phyloP scores from a whole-genome alignment of 1,284 basidiomycete genomes.

The Sparassis latifolia region DNA sequence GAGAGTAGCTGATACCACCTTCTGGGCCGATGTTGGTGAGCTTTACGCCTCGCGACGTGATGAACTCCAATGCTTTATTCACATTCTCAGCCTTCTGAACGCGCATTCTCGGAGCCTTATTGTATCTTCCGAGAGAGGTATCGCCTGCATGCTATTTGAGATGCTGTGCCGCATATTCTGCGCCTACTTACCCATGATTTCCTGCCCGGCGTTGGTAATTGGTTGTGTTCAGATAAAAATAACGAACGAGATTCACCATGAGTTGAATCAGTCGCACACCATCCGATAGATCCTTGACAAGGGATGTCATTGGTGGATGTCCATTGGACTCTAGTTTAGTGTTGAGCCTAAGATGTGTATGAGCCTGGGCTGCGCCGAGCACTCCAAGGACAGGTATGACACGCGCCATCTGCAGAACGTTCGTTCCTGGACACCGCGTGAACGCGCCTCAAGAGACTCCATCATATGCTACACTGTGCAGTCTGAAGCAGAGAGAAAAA shows the following conservation, averaged over 20 bases:
- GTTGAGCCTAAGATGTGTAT: slow-evolving; percentile 67
- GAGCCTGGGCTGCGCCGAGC: not conserved
- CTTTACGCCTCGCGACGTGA: slow-evolving; percentile 90
- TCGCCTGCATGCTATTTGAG: slow-evolving; percentile 50
- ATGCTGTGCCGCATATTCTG: not conserved
- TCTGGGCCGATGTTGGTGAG: slow-evolving; percentile 97
- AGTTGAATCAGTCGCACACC: slow-evolving; percentile 92
- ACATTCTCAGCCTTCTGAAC: slow-evolving; percentile 99
- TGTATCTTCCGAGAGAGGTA: slow-evolving; percentile 86
- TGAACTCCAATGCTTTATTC: slow-evolving; percentile 93
- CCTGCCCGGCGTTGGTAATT: slow-evolving; percentile 37
- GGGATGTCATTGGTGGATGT: slow-evolving; percentile 86
- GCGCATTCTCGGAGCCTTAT: slow-evolving; percentile 83
- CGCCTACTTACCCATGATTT: slow-evolving; percentile 76
- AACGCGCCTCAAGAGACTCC: slow-evolving; percentile 56
- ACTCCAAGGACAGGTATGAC: not conserved
- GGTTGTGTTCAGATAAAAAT: too few relatives aligned
- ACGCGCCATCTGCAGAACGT: slow-evolving; percentile 86
- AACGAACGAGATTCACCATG: slow-evolving; percentile 46
- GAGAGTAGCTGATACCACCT: slow-evolving; percentile 37
- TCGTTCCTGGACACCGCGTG: slow-evolving; percentile 62
- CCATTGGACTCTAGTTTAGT: slow-evolving; percentile 86
- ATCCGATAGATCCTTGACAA: slow-evolving; percentile 89
- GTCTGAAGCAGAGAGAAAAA: not conserved
- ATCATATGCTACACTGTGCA: slow-evolving; percentile 19